Base-by-base conservation (phyloP, 305 asterid species). In the Fraxinus dipetala region DNA sequence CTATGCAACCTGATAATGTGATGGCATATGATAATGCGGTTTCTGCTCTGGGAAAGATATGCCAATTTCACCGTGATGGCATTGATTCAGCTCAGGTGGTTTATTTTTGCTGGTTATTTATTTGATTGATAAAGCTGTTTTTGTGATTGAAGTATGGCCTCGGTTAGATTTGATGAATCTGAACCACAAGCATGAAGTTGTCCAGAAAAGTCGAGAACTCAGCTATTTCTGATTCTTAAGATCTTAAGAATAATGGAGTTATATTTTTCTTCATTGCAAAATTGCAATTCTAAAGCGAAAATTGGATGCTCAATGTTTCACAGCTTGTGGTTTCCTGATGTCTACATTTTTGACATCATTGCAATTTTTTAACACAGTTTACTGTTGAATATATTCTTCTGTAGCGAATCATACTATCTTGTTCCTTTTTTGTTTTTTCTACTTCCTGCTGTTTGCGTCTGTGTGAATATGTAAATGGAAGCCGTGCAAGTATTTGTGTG, bases 1-100 rank as follows among this genome's bases (percentile, higher is more conserved):
- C 97, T 76, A 85, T 86, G 85, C 92, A 91, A 85, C 84, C 92
- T 1, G 98, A 94, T 43, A 92, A 91, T 80, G 91, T 90, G 85
- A 93, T 94, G 98, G 97, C 98, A 78, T 94, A 94, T 78, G 98
- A 94, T 84, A 94, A 94, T 90, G 97, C 97, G 75, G 98, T 94
- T 81, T 94, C 98, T 43, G 97, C 98, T 40, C 85, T 94, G 38
- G 98, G 98, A 85, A 94, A 94, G 92, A 94, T 94, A 85, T 93
- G 97, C 36, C 97, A 91, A 83, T 91, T 88, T 82, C 97, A 94
- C 83, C 97, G 97, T 73, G 97, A 92, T 84, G 85, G 93, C 86
- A 93, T 94, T 56, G 97, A 94, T 89, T 86, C 98, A 45, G 89
- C 95, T 77, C 97, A 93, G 94, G 97, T 94, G 84, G 45, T 61